These are phyloP conservation scores for Phytophthora multivora DNA, from an alignment of 352 stramenopile species.

Conservation along the genomic window DNA sequence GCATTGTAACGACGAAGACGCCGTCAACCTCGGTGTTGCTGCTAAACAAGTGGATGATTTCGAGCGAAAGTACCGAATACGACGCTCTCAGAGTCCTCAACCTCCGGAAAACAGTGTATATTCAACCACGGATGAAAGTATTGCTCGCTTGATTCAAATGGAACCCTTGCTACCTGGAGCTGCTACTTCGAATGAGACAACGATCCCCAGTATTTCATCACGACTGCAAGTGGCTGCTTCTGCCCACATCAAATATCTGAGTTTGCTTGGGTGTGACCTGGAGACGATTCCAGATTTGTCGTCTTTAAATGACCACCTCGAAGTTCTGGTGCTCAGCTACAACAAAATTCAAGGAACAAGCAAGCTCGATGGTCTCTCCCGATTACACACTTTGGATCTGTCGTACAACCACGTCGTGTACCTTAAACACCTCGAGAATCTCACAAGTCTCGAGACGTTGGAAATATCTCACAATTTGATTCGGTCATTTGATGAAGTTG, in stretches of 20 bases:
- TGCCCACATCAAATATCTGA: conserved; percentile 46
- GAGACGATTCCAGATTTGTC: conserved; percentile 54
- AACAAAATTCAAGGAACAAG: conserved; percentile 60
- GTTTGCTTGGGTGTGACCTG: conserved; percentile 58
- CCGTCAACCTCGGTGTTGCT: conserved; percentile 36
- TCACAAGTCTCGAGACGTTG: conserved; percentile 44
- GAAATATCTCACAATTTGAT: conserved; percentile 77
- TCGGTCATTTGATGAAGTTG: conserved; percentile 55
- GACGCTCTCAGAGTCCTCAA: conserved; percentile 37
- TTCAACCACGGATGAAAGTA: conserved; percentile 28
- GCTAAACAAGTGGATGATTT: conserved; percentile 53
- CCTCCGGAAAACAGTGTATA: conserved; percentile 14
- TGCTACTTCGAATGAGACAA: neutral
- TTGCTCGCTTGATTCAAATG: conserved; percentile 48
- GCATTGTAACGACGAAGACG: conserved; percentile 32
- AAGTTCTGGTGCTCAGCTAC: conserved; percentile 74
- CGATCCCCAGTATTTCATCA: neutral
- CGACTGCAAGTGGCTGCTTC: conserved; percentile 21
- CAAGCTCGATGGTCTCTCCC: conserved; percentile 37
- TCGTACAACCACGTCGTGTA: conserved; percentile 65
- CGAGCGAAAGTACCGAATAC: conserved; percentile 63
- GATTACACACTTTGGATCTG: conserved; percentile 60
- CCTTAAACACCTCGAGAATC: conserved; percentile 49
- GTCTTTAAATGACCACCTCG: conserved; percentile 41
- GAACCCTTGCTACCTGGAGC: conserved; percentile 37